Evolutionary conservation across 2,329 filamentous ascomycete species (phyloP).

Genomic region (Pseudodiploospora longispora): DNA sequence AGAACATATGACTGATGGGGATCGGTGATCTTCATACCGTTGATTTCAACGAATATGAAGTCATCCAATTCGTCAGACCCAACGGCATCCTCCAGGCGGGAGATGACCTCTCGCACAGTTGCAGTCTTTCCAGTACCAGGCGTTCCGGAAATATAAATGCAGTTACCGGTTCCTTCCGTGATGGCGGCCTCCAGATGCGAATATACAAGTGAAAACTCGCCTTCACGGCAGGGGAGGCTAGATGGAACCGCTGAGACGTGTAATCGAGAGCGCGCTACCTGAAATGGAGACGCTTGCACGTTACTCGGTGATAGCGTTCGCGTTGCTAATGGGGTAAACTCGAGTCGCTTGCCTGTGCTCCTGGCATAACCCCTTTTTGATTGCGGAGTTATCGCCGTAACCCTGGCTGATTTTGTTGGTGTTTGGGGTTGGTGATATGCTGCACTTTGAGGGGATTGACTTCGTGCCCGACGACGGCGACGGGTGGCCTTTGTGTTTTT

Average conservation of each 20-base stretch:
- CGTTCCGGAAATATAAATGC: conserved; percentile 98
- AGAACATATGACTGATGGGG: conserved; percentile 93
- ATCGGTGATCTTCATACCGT: conserved; percentile 99
- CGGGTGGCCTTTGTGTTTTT: conserved; percentile 62
- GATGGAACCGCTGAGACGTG: conserved; percentile 91
- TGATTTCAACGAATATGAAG: conserved; percentile 99
- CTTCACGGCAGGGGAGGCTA: conserved; percentile 82
- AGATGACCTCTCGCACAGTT: conserved; percentile 90
- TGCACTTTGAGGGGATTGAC: conserved; percentile 25
- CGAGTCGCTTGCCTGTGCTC: conserved; percentile 58
- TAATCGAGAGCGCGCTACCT: conserved; percentile 77
- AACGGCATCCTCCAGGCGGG: conserved; percentile 80
- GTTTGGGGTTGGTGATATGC: conserved; percentile 28
- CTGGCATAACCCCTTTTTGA: conserved; percentile 22
- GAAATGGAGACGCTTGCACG: conserved; percentile 77
- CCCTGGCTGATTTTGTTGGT: conserved; percentile 26
- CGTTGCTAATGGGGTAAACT: conserved; percentile 92
- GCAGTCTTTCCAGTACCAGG: conserved; percentile 97
- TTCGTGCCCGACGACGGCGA: conserved; percentile 21
- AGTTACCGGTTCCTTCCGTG: conserved; percentile 83
- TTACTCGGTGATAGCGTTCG: conserved; percentile 70
- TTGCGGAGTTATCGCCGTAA: conserved; percentile 21
- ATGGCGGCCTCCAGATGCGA: conserved; percentile 92
- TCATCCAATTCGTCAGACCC: conserved; percentile 88
- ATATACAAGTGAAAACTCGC: conserved; percentile 87